Conservation (phyloP, 148 eudicot genomes). For the Chenopodium suecicum region DNA sequence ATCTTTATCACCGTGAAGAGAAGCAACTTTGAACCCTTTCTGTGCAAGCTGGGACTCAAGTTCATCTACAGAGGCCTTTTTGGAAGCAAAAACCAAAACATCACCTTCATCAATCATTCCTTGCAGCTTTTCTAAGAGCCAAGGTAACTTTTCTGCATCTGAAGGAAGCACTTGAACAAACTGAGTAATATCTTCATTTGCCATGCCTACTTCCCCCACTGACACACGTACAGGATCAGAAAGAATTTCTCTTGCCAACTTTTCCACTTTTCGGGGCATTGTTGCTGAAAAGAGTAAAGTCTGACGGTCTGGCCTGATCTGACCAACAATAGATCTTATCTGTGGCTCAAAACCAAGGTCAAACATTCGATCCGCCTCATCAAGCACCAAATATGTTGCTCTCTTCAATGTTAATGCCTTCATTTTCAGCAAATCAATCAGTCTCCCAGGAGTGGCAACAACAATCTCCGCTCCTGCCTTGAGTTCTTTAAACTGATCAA, state of each 20-base stretch:
- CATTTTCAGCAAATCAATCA: slow-evolving; percentile 93
- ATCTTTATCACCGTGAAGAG: slow-evolving; percentile 98
- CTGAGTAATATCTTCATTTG: slow-evolving; percentile 97
- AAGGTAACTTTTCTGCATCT: slow-evolving; percentile 83
- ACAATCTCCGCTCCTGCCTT: slow-evolving; percentile 94
- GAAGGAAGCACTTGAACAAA: slow-evolving; percentile 80
- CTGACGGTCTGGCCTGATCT: slow-evolving; percentile 96
- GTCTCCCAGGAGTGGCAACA: slow-evolving; percentile 94
- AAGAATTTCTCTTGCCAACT: slow-evolving; percentile 91
- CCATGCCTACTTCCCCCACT: slow-evolving; percentile 95
- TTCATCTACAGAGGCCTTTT: slow-evolving; percentile 90
- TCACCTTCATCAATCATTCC: slow-evolving; percentile 92
- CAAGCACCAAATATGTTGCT: slow-evolving; percentile 93
- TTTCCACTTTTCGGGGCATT: slow-evolving; percentile 95
- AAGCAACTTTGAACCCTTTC: slow-evolving; percentile 83
- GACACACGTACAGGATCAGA: slow-evolving; percentile 89
- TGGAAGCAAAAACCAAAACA: slow-evolving; percentile 93
- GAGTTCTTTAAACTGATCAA: slow-evolving; percentile 93
- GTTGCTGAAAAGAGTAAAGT: slow-evolving; percentile 94
- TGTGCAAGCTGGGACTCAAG: slow-evolving; percentile 74
- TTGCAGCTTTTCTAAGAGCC: slow-evolving; percentile 85
- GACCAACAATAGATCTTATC: slow-evolving; percentile 95
- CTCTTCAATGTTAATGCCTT: slow-evolving; percentile 89
- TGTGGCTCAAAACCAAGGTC: slow-evolving; percentile 99
- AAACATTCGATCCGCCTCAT: slow-evolving; percentile 99